These are phyloP conservation scores for Gloeopeniophorella convolvens DNA, from an alignment of 768 basidiomycete genomes.

Conservation along the genomic window DNA sequence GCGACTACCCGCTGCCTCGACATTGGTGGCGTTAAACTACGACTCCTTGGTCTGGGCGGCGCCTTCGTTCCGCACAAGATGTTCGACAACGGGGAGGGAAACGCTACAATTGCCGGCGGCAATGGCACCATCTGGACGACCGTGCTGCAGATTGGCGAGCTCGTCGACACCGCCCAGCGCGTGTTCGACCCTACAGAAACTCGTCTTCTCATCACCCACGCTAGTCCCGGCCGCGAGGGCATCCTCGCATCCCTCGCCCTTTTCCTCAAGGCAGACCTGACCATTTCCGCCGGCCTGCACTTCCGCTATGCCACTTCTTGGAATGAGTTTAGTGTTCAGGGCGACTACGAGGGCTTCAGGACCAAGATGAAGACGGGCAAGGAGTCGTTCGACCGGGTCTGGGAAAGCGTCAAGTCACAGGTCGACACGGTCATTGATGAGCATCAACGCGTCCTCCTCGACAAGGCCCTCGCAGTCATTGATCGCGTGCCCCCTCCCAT, in stretches of 20 bases:
- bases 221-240: constrained; percentile 88
- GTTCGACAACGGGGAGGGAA: constrained; percentile 91
- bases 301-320: constrained; percentile 96
- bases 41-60: constrained; percentile 93
- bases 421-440: constrained; percentile 91
- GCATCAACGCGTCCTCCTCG: constrained; percentile 77
- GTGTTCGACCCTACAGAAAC: constrained; percentile 92
- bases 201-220: constrained; percentile 87
- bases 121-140: constrained; percentile 99
- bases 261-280: constrained; percentile 89
- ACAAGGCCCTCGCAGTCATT: constrained; percentile 83
- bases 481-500: constrained; percentile 65
- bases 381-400: constrained; percentile 84
- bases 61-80: constrained; percentile 93
- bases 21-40: constrained; percentile 87
- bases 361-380: constrained; percentile 73
- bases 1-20: constrained; percentile 90
- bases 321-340: constrained; percentile 94
- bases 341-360: constrained; percentile 82
- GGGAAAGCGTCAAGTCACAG: constrained; percentile 87
- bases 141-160: constrained; percentile 93
- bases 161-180: constrained; percentile 93
- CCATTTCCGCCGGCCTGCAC: constrained; percentile 90
- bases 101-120: constrained; percentile 95
- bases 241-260: constrained; percentile 86